Evolutionary conservation across 495 filamentous ascomycete genomes (phyloP).

Genomic region (Astrothelium subdiscretum): DNA sequence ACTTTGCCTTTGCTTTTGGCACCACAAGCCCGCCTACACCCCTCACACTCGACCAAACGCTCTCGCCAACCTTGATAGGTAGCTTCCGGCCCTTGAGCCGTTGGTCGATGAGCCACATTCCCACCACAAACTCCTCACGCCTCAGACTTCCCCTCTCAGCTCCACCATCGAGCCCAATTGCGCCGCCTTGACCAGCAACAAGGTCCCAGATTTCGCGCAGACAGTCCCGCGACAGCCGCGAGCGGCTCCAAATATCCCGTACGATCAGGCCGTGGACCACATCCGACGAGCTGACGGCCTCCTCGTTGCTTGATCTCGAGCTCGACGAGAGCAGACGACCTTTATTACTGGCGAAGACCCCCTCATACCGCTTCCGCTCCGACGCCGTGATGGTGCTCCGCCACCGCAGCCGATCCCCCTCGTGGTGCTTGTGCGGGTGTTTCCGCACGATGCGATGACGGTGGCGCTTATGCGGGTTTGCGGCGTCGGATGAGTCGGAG

Average conservation of each 20-base stretch:
- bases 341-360: slow-evolving; percentile 88
- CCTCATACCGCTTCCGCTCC: slow-evolving; percentile 87
- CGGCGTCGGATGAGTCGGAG: slow-evolving; percentile 42
- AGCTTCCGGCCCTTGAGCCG: slow-evolving; percentile 78
- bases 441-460: slow-evolving; percentile 45
- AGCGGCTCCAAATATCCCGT: slow-evolving; percentile 76
- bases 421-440: slow-evolving; percentile 75
- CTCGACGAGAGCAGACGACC: slow-evolving; percentile 39
- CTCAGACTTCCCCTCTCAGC: slow-evolving; percentile 42
- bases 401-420: slow-evolving; percentile 80
- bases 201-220: slow-evolving; percentile 78
- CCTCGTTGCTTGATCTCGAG: neutral
- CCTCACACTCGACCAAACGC: slow-evolving; percentile 78
- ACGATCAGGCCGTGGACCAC: slow-evolving; percentile 69
- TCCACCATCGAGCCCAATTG: neutral
- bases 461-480: slow-evolving; percentile 38
- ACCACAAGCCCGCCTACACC: slow-evolving; percentile 37
- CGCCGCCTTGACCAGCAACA: slow-evolving; percentile 50
- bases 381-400: slow-evolving; percentile 60
- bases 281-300: slow-evolving; percentile 21
- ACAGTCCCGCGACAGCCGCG: slow-evolving; percentile 52
- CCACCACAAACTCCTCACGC: slow-evolving; percentile 84
- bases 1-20: neutral
- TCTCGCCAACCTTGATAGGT: slow-evolving; percentile 62
- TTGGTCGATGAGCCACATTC: slow-evolving; percentile 92